A percentile compares a stretch with the other conserved stretches of the same genome.
Conservation (phyloP, 1,139 yeast genomes). For the Candida freyschussii region DNA sequence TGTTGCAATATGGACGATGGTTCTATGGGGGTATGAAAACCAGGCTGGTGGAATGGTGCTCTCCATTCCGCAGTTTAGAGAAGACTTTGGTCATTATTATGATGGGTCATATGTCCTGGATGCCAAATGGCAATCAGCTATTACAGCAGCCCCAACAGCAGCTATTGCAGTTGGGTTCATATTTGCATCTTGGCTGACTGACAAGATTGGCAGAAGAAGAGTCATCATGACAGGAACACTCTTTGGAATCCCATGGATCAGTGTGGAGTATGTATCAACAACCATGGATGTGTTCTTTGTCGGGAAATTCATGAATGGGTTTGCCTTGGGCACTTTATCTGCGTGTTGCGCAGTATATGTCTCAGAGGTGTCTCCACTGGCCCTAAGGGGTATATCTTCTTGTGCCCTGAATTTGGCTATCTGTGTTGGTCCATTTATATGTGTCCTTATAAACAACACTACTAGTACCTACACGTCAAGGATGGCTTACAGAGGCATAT, state of each 20-base stretch:
- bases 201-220: conserved; percentile 52
- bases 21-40: conserved; percentile 22
- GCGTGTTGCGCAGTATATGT: conserved; percentile 23
- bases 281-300: conserved; percentile 27
- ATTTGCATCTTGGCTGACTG: conserved; percentile 48
- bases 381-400: conserved; percentile 28
- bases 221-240: conserved; percentile 46
- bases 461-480: conserved; percentile 21
- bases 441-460: conserved; percentile 24
- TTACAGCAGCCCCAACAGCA: conserved; percentile 31
- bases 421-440: conserved; percentile 29
- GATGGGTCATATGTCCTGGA: conserved; percentile 23
- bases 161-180: conserved; percentile 42
- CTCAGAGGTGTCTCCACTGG: conserved; percentile 29
- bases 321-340: conserved; percentile 24
- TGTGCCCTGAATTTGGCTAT: conserved; percentile 23
- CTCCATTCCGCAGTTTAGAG: conserved; percentile 27
- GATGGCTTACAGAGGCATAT: conserved; percentile 31
- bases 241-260: conserved; percentile 27
- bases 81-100: conserved; percentile 27
- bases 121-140: conserved; percentile 32
- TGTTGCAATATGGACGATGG: conserved; percentile 12
- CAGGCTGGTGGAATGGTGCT: conserved; percentile 28
- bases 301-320: conserved; percentile 28
- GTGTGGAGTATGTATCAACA: conserved; percentile 26